These are phyloP conservation scores for Coemansia sp. DNA, from an alignment of 192 early-diverging fungal genomes.

Conservation along the genomic window DNA sequence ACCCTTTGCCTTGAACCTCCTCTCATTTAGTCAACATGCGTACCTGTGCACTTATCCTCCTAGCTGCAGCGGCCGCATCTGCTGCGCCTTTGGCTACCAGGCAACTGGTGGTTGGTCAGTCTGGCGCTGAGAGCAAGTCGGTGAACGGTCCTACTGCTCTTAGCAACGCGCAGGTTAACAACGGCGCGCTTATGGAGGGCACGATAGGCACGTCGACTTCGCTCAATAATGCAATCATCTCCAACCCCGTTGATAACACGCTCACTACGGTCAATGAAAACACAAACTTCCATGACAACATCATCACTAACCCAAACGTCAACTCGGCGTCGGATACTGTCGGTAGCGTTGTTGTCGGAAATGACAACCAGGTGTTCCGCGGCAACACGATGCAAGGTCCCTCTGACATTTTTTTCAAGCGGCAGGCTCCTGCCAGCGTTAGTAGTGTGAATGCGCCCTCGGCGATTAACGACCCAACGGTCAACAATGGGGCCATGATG, in stretches of 20 bases:
- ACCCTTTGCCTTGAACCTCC: background rate
- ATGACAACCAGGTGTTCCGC: conserved; percentile 34
- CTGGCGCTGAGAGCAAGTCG: conserved; percentile 19
- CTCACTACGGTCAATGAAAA: conserved; percentile 32
- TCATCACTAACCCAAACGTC: conserved; percentile 37
- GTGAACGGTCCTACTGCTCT: conserved; percentile 48
- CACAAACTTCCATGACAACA: conserved; percentile 45
- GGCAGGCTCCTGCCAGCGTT: conserved; percentile 27
- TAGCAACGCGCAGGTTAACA: conserved; percentile 36
- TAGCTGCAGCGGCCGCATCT: conserved; percentile 27
- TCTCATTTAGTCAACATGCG: conserved; percentile 4
- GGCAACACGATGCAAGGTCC: background rate
- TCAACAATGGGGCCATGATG: conserved; percentile 39
- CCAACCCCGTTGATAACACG: conserved; percentile 28
- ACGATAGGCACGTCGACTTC: conserved; percentile 37
- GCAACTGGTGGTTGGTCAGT: conserved; percentile 32
- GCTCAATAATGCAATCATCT: conserved; percentile 32
- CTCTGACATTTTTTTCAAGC: conserved; percentile 26
- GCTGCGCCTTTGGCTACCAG: conserved; percentile 36
- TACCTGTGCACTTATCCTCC: conserved; percentile 18
- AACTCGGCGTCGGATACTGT: conserved; percentile 29
- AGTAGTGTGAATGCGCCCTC: conserved; percentile 45
- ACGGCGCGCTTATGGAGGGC: conserved; percentile 30
- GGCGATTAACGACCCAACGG: conserved; percentile 41
- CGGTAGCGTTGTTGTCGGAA: conserved; percentile 40